These are phyloP conservation scores for Collariella sp. DNA, from an alignment of 495 filamentous ascomycete species.

Conservation along the genomic window DNA sequence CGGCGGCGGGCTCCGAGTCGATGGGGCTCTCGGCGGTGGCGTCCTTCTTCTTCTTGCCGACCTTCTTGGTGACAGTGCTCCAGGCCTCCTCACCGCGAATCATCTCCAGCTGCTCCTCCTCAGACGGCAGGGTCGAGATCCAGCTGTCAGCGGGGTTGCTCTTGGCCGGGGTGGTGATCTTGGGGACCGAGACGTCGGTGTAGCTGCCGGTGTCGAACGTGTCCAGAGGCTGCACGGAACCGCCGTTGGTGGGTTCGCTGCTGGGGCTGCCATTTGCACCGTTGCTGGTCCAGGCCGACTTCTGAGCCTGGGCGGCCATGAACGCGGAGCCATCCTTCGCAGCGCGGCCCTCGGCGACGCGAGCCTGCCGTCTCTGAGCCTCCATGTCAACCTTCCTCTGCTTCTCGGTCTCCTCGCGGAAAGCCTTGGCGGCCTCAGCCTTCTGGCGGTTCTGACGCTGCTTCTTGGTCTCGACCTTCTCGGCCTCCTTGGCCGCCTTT, in stretches of 20 bases:
- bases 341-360: conserved; percentile 68
- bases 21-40: conserved; percentile 22
- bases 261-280: conserved; percentile 26
- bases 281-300: conserved; percentile 49
- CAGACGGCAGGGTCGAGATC: conserved; percentile 57
- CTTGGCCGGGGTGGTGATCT: conserved; percentile 19
- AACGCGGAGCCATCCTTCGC: conserved; percentile 60
- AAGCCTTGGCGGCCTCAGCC: conserved; percentile 61
- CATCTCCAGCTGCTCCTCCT: conserved; percentile 77
- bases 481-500: conserved; percentile 47
- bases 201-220: conserved; percentile 52
- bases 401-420: conserved; percentile 65
- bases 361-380: conserved; percentile 69
- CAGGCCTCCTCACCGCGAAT: conserved; percentile 57
- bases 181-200: conserved; percentile 18
- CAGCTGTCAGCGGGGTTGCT: conserved; percentile 34
- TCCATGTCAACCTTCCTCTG: conserved; percentile 62
- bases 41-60: conserved; percentile 37
- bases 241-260: conserved; percentile 27
- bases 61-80: conserved; percentile 75
- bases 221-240: conserved; percentile 54
- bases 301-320: conserved; percentile 47
- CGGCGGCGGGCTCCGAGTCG: conserved; percentile 20
- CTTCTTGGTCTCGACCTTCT: conserved; percentile 72
- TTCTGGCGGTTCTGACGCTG: conserved; percentile 80